phyloP scores from a whole-genome alignment of 31 red algal genomes.

The Asparagopsis taxiformis region DNA sequence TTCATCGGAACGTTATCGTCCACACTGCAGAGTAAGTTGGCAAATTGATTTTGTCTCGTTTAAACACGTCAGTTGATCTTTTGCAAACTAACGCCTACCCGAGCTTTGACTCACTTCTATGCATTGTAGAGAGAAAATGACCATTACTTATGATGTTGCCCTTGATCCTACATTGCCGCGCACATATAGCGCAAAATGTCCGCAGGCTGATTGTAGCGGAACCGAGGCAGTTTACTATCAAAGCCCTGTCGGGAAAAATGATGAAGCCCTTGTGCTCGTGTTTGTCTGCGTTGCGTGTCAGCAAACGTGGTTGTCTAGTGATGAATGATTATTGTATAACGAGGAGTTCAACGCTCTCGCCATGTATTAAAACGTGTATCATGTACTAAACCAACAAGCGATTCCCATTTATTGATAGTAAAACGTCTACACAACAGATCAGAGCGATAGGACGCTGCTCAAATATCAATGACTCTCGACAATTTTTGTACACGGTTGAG shows the following conservation, averaged over 20 bases:
- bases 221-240: conserved; percentile 94
- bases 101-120: no score
- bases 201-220: conserved; percentile 51
- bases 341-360: not conserved
- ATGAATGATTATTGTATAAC: conserved; percentile 45
- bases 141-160: conserved; percentile 70
- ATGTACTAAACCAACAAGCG: not conserved
- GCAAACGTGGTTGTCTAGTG: conserved; percentile 81
- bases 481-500: conserved; percentile 99
- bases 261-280: conserved; percentile 82
- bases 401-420: not conserved
- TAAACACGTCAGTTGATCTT: not conserved
- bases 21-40: conserved; percentile 79
- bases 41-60: not conserved
- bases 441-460: no score
- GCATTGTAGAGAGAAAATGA: conserved; percentile 88
- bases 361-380: not conserved
- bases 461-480: conserved; percentile 93
- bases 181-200: conserved; percentile 77
- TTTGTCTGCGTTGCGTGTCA: conserved; percentile 81
- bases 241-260: conserved; percentile 87
- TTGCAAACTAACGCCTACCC: no score
- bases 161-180: conserved; percentile 85
- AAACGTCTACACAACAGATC: no score
- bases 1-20: conserved; percentile 86